These are phyloP conservation scores for Verticillium nonalfalfae DNA, from an alignment of 2,329 filamentous ascomycete genomes.

Conservation along the genomic window DNA sequence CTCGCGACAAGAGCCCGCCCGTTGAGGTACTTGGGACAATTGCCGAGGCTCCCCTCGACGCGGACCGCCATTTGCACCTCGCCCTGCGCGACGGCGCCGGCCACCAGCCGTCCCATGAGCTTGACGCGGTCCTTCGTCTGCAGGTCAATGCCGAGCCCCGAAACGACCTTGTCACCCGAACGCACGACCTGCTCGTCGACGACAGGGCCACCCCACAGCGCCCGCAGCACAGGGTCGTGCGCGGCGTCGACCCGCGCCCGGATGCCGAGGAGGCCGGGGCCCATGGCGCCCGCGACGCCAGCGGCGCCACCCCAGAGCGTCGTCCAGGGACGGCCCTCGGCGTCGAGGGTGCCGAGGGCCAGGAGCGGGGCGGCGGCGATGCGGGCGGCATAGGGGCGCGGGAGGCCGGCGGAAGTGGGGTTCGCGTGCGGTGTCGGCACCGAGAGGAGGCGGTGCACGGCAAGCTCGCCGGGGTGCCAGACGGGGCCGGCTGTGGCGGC, in stretches of 20 bases:
- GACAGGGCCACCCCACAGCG: constrained; percentile 47
- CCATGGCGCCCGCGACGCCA: constrained; percentile 60
- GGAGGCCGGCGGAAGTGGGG: constrained; percentile 60
- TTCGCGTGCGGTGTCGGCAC: constrained; percentile 51
- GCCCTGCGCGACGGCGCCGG: constrained; percentile 44
- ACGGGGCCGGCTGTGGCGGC: constrained; percentile 6
- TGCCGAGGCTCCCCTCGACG: constrained; percentile 69
- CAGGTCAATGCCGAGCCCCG: constrained; percentile 57
- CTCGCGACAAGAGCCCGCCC: constrained; percentile 57
- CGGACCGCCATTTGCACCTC: constrained; percentile 54
- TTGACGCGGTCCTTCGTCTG: constrained; percentile 67
- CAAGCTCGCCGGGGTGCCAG: constrained; percentile 62
- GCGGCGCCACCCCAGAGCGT: constrained; percentile 70
- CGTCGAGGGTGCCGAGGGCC: constrained; percentile 67
- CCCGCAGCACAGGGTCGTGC: constrained; percentile 64
- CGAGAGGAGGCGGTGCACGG: constrained; percentile 56
- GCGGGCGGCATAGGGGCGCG: constrained; percentile 52
- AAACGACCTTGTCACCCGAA: constrained; percentile 29
- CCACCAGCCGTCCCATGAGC: constrained; percentile 62
- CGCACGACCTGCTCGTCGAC: constrained; percentile 27
- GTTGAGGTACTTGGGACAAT: constrained; percentile 86
- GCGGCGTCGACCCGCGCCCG: constrained; percentile 51
- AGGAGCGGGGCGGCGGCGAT: constrained; percentile 60
- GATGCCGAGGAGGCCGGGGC: constrained; percentile 57
- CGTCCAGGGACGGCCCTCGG: constrained; percentile 63